Conservation (phyloP, 495 filamentous ascomycete genomes). For the Niebla homalea region DNA sequence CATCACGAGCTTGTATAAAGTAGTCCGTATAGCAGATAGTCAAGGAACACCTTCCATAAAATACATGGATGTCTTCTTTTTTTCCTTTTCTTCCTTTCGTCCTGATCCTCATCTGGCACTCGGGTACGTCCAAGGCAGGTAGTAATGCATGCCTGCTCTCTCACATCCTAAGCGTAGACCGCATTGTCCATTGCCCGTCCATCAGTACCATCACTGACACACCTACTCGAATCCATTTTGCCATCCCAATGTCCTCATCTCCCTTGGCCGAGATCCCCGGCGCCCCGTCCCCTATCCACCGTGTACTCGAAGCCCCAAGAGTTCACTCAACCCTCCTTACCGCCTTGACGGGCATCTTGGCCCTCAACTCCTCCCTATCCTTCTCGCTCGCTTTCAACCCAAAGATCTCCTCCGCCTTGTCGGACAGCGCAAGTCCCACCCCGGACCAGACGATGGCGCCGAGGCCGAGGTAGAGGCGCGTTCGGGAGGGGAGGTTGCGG, state of each 20-base stretch:
- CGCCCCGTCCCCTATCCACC: neutral
- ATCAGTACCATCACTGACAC: neutral
- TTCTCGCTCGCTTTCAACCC: constrained; percentile 48
- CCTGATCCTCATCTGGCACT: too few species aligned
- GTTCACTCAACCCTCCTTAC: neutral
- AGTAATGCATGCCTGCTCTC: neutral
- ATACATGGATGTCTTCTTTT: too few species aligned
- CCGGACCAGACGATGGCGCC: constrained; percentile 52
- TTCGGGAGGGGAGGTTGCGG: constrained; percentile 43
- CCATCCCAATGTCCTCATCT: neutral
- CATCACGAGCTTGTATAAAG: neutral
- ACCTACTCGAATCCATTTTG: neutral
- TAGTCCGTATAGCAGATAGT: too few species aligned
- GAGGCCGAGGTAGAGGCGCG: constrained; percentile 48
- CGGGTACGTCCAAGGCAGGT: too few species aligned
- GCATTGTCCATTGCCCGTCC: neutral
- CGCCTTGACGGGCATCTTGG: neutral
- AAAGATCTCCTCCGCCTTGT: constrained; percentile 47
- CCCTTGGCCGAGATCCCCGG: neutral
- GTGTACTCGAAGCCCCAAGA: neutral
- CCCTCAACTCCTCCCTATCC: constrained; percentile 40
- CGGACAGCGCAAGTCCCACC: constrained; percentile 44
- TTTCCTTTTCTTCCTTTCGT: too few species aligned
- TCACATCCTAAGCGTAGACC: neutral
- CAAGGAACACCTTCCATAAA: neutral